Base-by-base conservation (phyloP, 208 protist species). In the Leishmania major region DNA sequence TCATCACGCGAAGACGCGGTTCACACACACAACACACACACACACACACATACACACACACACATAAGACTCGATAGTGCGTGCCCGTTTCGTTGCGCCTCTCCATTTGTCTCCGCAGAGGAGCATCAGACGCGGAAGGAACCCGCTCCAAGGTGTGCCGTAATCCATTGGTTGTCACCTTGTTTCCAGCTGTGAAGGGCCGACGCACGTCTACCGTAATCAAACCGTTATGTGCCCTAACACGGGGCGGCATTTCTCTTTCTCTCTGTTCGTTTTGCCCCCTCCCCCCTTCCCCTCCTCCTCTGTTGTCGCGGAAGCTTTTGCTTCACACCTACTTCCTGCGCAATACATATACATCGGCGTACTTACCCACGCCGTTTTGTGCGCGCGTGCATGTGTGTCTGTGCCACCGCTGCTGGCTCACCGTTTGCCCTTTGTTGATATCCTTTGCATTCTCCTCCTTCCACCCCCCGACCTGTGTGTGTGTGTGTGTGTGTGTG, bases 341-440 rank as follows among this genome's bases (percentile, higher is more conserved):
- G 70, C 8, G 49, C 10, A 55, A 17, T 5, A 31, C 43, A 55
- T 47, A 35, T 8, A 22, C 45, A 37, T 74, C n/a, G 11, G 70
- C 28, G 6, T 51, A 53, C 13, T 37, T 11, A 74, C 70, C 70
- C 40, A 37, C 45, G 40, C 45, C 2, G 70, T 55, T 22, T 7
- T 40, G 35, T 59, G 73, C 51, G 28, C 59, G 47, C 60, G 47
- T 43, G 73, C 31, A 43, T 59, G 73, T n/a, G n/a, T 77, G 73
- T 62, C 7, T 22, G 47, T 40, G 73, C 35, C 11, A 11, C 13
- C 31, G n/a, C 31, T 40, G 47, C 49, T 31, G 37, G 3, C 22
- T 37, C 43, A 43, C 13, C 22, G n/a, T 40, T 45, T 62, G 47
- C n/a, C 35, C 53, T 53, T 28, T 28, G 15, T 5, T 45, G 31